These are phyloP conservation scores for Zopfochytrium polystomum DNA, from an alignment of 371 early-diverging fungal genomes.

Conservation along the genomic window DNA sequence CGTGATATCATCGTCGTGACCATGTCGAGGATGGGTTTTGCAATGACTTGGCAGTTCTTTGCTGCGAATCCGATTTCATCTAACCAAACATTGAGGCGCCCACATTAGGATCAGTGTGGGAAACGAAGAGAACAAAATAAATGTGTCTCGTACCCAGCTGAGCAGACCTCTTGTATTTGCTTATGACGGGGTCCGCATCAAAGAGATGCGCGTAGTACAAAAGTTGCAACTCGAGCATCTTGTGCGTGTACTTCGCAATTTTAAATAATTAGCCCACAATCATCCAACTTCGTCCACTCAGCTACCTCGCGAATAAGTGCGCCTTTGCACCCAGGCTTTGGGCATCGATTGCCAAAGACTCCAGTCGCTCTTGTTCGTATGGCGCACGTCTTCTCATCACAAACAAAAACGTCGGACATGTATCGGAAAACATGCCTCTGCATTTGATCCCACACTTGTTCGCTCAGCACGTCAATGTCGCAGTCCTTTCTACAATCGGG, in stretches of 20 bases:
- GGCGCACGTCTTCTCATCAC: constrained; percentile 72
- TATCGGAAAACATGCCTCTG: constrained; percentile 66
- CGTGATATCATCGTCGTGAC: constrained; percentile 34
- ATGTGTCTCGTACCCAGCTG: constrained; percentile 2
- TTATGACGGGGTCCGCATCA: constrained; percentile 33
- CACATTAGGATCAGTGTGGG: neutral
- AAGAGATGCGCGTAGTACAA: constrained; percentile 61
- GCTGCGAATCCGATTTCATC: constrained; percentile 11
- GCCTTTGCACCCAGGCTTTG: constrained; percentile 66
- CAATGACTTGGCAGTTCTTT: neutral
- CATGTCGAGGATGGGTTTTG: constrained; percentile 10
- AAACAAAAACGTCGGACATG: constrained; percentile 67
- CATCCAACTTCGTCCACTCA: too few relatives aligned
- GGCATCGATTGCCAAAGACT: constrained; percentile 72
- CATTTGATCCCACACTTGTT: constrained; percentile 65
- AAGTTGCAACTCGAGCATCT: constrained; percentile 62
- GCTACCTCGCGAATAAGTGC: constrained; percentile 62
- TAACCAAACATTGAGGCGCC: neutral
- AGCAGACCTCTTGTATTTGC: constrained; percentile 8
- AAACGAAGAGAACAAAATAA: neutral
- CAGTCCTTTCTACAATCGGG: constrained; percentile 53
- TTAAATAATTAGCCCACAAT: neutral
- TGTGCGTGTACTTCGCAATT: constrained; percentile 55
- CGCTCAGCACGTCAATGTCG: constrained; percentile 46
- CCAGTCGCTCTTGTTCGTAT: constrained; percentile 63